Evolutionary conservation across 2,329 filamentous ascomycete species (phyloP), one percentile per base, ranked within the genome.

Genomic region (Blastomyces percursus): DNA sequence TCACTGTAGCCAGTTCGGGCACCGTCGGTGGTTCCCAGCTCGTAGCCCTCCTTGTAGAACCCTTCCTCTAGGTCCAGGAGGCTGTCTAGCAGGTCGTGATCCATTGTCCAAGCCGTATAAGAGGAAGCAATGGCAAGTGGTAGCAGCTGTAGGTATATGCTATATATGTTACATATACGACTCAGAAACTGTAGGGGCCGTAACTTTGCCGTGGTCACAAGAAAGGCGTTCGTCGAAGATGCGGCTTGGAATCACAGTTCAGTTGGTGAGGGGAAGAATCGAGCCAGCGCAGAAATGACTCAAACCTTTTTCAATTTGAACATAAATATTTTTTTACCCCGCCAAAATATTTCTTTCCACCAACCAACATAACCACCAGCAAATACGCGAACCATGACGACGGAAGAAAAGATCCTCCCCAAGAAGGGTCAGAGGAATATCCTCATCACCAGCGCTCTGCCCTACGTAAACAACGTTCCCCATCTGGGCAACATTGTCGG

Each of bases 401-500:
- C 66, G 42, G 59, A 64, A 56, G 35, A 61, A 14, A 66, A 66
- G 59, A 67, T 68, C 42, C 60, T 66, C 60, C 64, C 64, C 44
- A 55, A 64, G 19, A 78, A 84, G 73, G 89, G 88, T 68, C 87
- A 96, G 81, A 84, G 86, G 70, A 97, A 96, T 75, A 85, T 95
- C 69, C 84, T 97, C 66, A 87, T 97, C 70, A 96, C 93, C 52
- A 93, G 88, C 69, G 92, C 92, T n/a, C 77, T 96, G 57, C 91
- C 91, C 51, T 96, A 96, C 70, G 88, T 90, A 60, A 87, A 86
- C 75, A 87, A 86, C 71, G 84, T 89, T 38, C 88, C 91, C 58
- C 92, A 96, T 78, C 79, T 96, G 69, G 92, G 91, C 66, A 96
- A 96, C 76, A 86, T 96, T 67, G 87, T 95, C 66, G 91, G 91